Percentiles rank a stretch among this genome's conserved stretches.
Evolutionary conservation across 169 alveolate species (phyloP).

Genomic region (Cryptosporidium bovis): DNA sequence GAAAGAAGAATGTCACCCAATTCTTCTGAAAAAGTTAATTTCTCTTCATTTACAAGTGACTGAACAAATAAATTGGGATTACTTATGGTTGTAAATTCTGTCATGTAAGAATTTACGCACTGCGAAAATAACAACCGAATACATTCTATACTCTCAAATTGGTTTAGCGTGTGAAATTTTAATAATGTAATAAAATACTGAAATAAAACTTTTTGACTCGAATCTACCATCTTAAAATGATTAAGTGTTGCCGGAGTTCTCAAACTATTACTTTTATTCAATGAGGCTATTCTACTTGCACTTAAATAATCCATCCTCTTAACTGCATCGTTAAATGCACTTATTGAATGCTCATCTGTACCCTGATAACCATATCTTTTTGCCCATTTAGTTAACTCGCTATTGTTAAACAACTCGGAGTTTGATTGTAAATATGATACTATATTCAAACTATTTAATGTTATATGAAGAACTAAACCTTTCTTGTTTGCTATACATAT

Average conservation of each 20-base stretch:
- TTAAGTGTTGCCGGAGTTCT: conserved; percentile 94
- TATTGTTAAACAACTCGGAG: conserved; percentile 70
- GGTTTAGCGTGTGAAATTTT: conserved; percentile 94
- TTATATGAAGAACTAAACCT: conserved; percentile 76
- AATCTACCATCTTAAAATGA: conserved; percentile 91
- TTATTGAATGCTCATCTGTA: conserved; percentile 90
- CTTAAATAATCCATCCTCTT: conserved; percentile 89
- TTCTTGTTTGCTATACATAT: conserved; percentile 77
- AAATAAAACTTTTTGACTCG: conserved; percentile 90
- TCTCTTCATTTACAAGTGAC: conserved; percentile 96
- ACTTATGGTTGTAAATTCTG: conserved; percentile 8
- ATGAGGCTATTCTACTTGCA: conserved; percentile 96
- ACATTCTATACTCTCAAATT: conserved; percentile 95
- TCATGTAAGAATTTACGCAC: conserved; percentile 82
- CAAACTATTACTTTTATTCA: conserved; percentile 93
- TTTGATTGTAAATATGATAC: conserved; percentile 73
- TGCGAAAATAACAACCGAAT: conserved; percentile 96
- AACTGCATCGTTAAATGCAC: conserved; percentile 88
- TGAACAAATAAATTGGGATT: conserved; percentile 83
- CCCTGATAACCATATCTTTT: conserved; percentile 91
- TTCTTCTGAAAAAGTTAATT: conserved; percentile 96
- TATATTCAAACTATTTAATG: conserved; percentile 45
- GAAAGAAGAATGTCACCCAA: conserved; percentile 93
- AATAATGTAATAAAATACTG: conserved; percentile 96
- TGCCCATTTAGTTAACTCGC: conserved; percentile 33